Percentiles rank a stretch among this genome's conserved stretches.
phyloP scores from a whole-genome alignment of 73 alveolate genomes.

The Paramecium octaurelia region DNA sequence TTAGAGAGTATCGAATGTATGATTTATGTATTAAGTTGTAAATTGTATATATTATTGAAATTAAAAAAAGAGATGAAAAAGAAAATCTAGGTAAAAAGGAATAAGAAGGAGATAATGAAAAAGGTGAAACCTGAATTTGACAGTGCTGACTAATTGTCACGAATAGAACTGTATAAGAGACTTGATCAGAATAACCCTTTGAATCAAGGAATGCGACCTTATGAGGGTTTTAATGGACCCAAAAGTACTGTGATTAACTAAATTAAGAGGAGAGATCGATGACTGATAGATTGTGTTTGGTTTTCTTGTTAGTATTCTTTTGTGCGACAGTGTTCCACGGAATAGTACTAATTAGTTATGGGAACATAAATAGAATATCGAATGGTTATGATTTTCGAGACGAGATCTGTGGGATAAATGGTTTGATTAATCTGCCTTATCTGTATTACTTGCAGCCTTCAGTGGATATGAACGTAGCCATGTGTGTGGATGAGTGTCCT shows the following conservation, averaged over 20 bases:
- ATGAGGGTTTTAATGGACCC: conserved; percentile 63
- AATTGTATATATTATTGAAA: neutral
- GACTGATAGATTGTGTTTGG: conserved; percentile 54
- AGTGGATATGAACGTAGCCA: conserved; percentile 51
- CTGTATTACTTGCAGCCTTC: conserved; percentile 62
- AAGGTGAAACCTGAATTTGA: neutral
- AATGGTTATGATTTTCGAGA: conserved; percentile 67
- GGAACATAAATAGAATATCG: conserved; percentile 51
- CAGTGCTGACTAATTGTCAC: neutral
- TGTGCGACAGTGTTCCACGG: conserved; percentile 44
- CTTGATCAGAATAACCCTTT: conserved; percentile 45
- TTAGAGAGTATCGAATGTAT: too few relatives aligned
- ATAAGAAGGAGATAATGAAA: neutral
- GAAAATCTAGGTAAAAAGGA: neutral
- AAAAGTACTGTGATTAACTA: neutral
- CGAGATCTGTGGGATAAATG: conserved; percentile 66
- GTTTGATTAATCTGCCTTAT: conserved; percentile 49
- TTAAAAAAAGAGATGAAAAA: neutral
- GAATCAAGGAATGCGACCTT: conserved; percentile 49
- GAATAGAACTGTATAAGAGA: neutral
- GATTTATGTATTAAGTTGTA: neutral
- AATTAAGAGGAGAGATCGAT: conserved; percentile 35
- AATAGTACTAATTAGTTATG: conserved; percentile 45
- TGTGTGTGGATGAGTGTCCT: conserved; percentile 67
- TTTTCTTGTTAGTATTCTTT: conserved; percentile 26